phyloP scores from a whole-genome alignment of 805 yeast genomes.

The Candida anglica region DNA sequence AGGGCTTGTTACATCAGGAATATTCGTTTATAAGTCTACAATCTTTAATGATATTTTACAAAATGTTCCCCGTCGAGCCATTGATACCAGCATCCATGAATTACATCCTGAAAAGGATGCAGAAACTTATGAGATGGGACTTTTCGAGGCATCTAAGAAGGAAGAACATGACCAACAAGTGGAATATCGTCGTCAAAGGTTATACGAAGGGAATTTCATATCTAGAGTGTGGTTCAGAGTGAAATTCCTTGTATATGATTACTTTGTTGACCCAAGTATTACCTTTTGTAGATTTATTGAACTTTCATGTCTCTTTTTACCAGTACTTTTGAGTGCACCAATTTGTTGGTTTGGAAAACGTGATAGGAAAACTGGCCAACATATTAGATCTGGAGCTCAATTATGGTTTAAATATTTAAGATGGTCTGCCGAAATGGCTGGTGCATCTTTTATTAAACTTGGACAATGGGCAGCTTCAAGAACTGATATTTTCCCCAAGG shows the following conservation, averaged over 20 bases:
- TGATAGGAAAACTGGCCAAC: slow-evolving; percentile 23
- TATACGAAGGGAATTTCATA: slow-evolving; percentile 15
- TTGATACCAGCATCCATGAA: slow-evolving; percentile 31
- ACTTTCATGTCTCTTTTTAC: slow-evolving; percentile 62
- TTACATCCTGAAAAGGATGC: slow-evolving; percentile 44
- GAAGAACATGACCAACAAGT: slow-evolving; percentile 43
- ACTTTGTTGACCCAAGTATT: slow-evolving; percentile 62
- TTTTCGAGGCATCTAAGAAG: slow-evolving; percentile 55
- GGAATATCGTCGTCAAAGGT: slow-evolving; percentile 24
- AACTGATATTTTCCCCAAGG: slow-evolving; percentile 83
- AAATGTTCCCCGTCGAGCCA: slow-evolving; percentile 10
- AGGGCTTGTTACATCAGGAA: too few species aligned
- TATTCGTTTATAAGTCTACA: too few species aligned
- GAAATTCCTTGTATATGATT: slow-evolving; percentile 46
- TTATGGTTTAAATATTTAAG: slow-evolving; percentile 70
- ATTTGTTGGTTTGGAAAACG: slow-evolving; percentile 53
- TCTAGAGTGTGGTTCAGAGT: slow-evolving; percentile 33
- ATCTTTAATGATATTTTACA: slow-evolving; percentile 24
- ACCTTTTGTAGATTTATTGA: slow-evolving; percentile 70
- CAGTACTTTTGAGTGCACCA: slow-evolving; percentile 66
- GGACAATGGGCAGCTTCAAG: slow-evolving; percentile 99
- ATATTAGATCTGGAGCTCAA: slow-evolving; percentile 51
- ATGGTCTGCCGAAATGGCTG: slow-evolving; percentile 73
- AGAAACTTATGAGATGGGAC: slow-evolving; percentile 68
- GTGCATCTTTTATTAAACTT: slow-evolving; percentile 85